phyloP scores from a whole-genome alignment of 805 yeast genomes.

The Cyberlindnera euphorbiiphila region DNA sequence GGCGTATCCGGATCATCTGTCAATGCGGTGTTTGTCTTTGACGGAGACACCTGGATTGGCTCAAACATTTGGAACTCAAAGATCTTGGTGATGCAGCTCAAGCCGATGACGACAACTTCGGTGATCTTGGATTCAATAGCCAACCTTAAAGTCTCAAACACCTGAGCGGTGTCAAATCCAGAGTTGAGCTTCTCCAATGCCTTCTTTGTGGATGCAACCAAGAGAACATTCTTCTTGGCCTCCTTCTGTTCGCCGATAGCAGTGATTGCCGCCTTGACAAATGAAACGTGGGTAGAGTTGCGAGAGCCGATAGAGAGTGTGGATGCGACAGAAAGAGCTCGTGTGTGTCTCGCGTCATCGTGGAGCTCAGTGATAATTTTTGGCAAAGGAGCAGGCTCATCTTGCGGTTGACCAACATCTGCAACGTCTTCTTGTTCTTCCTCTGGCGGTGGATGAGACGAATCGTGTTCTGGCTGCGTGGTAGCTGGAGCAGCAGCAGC shows the following conservation, averaged over 20 bases:
- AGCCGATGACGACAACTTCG: conserved; percentile 66
- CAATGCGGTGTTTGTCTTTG: conserved; percentile 32
- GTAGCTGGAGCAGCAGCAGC: background rate
- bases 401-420: conserved; percentile 16
- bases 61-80: conserved; percentile 83
- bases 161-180: conserved; percentile 43
- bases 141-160: conserved; percentile 75
- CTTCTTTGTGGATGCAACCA: conserved; percentile 31
- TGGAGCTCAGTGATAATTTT: conserved; percentile 13
- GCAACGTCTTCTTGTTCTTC: conserved; percentile 19
- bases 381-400: conserved; percentile 21
- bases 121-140: conserved; percentile 66
- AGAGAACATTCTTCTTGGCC: conserved; percentile 43
- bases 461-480: background rate
- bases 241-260: conserved; percentile 57
- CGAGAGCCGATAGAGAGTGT: conserved; percentile 22
- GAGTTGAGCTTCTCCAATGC: conserved; percentile 27
- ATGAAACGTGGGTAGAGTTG: conserved; percentile 31
- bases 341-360: conserved; percentile 17
- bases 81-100: conserved; percentile 83
- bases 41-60: conserved; percentile 46
- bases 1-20: conserved; percentile 17
- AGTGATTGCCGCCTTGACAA: conserved; percentile 58
- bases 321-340: conserved; percentile 21
- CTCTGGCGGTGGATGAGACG: conserved; percentile 3